Base-by-base conservation (phyloP, 2,329 filamentous ascomycete genomes). In the Dothistroma pini region DNA sequence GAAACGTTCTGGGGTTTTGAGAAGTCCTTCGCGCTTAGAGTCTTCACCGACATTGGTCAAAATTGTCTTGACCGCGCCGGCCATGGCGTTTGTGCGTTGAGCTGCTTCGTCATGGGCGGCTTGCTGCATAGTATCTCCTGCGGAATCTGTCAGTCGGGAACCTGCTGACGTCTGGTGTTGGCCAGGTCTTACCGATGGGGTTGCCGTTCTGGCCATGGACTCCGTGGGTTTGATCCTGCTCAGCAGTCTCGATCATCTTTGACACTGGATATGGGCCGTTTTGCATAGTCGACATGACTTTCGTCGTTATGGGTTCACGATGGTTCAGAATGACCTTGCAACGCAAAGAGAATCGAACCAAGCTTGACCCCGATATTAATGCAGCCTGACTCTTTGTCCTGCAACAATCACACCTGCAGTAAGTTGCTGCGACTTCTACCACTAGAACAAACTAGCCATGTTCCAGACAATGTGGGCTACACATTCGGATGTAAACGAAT, bases 1-100 rank as follows among this genome's bases (percentile, higher is more conserved):
- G 75, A 96, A 97, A 62, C 93, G 84, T 69, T 88, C 84, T 0
- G 93, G 93, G 0, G 84, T 86, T 56, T 80, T 78, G 2, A 78
- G 75, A 48, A 86, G 76, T 4, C 84, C 84, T 70, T 86, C 83
- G 38, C 84, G 79, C 59, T 84, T 79, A 0, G 83, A 82, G 64
- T 86, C 84, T 69, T 86, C 84, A 57, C 84, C 84, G 8, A 86
- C 77, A 66, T 84, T 86, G 70, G 85, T 83, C 11, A 86, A 74
- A 50, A 86, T 83, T 2, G 84, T 86, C 60, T 76, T 77, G 14
- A 86, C 81, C 47, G 84, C 84, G 38, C 80, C 81, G 2, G 81
- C 76, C 21, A 86, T 77, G 71, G 84, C 86, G 16, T 31, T 38
- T 41, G 38, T 32, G 44, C 44, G 35, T 21, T 56, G 34, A 16